These are phyloP conservation scores for Diaporthe citri DNA, from an alignment of 2,329 filamentous ascomycete genomes.

Conservation along the genomic window DNA sequence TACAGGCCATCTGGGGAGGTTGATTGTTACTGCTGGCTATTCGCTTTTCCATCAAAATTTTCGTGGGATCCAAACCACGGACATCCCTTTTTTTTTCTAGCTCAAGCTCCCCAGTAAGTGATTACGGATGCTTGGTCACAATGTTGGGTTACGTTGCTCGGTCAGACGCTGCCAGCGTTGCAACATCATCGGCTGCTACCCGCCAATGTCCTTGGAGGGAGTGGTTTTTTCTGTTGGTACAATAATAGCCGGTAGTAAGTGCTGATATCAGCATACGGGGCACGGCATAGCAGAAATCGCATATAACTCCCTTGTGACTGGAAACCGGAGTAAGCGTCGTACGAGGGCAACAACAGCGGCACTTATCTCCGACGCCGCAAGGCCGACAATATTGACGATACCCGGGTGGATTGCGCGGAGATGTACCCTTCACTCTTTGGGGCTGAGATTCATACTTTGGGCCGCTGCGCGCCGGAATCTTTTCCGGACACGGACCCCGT, in stretches of 20 bases:
- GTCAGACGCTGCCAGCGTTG: constrained; percentile 27
- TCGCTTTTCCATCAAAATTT: background rate
- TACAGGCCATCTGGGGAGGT: background rate
- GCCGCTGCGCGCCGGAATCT: constrained; percentile 5
- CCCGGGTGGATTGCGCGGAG: background rate
- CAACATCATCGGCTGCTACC: constrained; percentile 26
- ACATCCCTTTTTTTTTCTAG: background rate
- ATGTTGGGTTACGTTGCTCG: constrained; percentile 12
- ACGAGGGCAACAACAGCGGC: background rate
- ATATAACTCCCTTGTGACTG: background rate
- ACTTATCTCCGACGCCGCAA: background rate
- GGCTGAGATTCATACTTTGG: background rate
- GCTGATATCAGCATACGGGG: constrained; percentile 13
- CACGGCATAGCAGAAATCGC: background rate
- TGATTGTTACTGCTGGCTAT: constrained; percentile 4
- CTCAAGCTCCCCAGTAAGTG: background rate
- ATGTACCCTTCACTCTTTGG: background rate
- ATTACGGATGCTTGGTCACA: constrained; percentile 26
- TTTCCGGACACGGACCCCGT: constrained; percentile 27
- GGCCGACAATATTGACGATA: background rate
- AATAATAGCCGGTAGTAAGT: background rate
- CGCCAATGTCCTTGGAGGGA: constrained; percentile 1
- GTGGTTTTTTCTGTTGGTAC: background rate
- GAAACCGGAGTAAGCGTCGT: background rate
- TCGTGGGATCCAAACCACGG: background rate